phyloP scores from a whole-genome alignment of 306 rosid genomes.

The Ziziphus jujuba region DNA sequence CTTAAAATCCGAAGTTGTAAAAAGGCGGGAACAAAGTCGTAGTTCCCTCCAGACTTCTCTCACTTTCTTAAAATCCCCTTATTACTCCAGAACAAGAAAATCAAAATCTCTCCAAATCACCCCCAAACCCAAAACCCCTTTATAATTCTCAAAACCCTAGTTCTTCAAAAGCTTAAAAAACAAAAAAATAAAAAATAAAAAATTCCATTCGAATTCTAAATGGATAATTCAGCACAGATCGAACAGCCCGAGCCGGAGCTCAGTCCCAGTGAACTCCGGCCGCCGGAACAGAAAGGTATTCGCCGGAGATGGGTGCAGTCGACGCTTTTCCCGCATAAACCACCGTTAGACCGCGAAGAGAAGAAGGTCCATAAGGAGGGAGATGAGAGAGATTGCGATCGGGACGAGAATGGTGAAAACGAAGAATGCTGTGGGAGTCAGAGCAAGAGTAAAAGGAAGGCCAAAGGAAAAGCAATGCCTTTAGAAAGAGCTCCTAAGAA shows the following conservation, averaged over 20 bases:
- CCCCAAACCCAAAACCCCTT: not conserved
- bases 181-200: too few relatives aligned
- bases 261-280: constrained; percentile 12
- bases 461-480: constrained; percentile 45
- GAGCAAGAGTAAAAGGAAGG: constrained; percentile 46
- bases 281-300: constrained; percentile 23
- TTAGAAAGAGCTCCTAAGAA: constrained; percentile 44
- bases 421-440: constrained; percentile 45
- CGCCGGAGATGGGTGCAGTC: constrained; percentile 64
- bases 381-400: constrained; percentile 25
- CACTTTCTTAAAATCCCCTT: not conserved
- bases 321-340: constrained; percentile 62
- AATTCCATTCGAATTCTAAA: constrained; percentile 1
- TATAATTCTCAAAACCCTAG: not conserved
- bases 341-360: constrained; percentile 37
- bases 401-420: constrained; percentile 29
- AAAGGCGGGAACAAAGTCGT: constrained; percentile 38
- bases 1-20: not conserved
- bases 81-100: not conserved
- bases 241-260: constrained; percentile 18
- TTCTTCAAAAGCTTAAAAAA: not conserved
- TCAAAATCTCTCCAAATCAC: not conserved
- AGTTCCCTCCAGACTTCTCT: constrained; percentile 39
- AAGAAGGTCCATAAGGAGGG: constrained; percentile 26
- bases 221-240: constrained; percentile 27